Evolutionary conservation across 345 rosid genomes (phyloP), one percentile per base, ranked within the genome.

Genomic region (Noccaea caerulescens): DNA sequence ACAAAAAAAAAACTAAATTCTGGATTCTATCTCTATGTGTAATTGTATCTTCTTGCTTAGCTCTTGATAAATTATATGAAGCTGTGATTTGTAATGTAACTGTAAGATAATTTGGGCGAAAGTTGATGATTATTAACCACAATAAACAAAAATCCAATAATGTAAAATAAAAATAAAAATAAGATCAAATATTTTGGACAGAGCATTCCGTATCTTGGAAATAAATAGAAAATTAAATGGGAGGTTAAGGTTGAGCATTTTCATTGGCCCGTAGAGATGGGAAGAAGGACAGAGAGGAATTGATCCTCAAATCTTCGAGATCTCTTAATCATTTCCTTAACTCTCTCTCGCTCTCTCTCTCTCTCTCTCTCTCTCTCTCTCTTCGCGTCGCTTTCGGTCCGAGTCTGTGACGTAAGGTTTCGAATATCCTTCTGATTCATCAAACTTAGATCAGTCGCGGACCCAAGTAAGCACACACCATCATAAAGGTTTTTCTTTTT

Each of bases 381-480:
- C 23, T 7, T 11, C 36, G 6, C 6, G 36, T 46, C 45, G 47
- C 18, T 27, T 27, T 27, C 30, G 30, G 41, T 16, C 38, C 44
- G 43, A 30, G n/a, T 58, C 66, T 42, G 32, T 41, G 11, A 34
- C 25, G 46, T 25, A 49, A 72, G 49, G 41, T 54, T 54, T 45
- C 11, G 2, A 14, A 56, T 53, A 73, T 73, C 45, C 58, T 72
- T 73, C 53, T 38, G 71, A 58, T 58, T 58, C 71, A 32, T 57
- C 76, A 64, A 64, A 46, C 71, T 65, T 53, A 73, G 61, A 50
- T 66, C 72, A 58, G 52, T 51, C 53, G 57, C 76, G n/a, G 14
- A 32, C 53, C 60, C 71, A 75, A 74, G 82, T 87, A 81, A 82
- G 90, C 23, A 20, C 69, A 41, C 32, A 73, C 71, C 78, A 66